Evolutionary conservation across 441 rosid species (phyloP), one percentile per base, ranked within the genome.

Genomic region (Erysimum pusillum): DNA sequence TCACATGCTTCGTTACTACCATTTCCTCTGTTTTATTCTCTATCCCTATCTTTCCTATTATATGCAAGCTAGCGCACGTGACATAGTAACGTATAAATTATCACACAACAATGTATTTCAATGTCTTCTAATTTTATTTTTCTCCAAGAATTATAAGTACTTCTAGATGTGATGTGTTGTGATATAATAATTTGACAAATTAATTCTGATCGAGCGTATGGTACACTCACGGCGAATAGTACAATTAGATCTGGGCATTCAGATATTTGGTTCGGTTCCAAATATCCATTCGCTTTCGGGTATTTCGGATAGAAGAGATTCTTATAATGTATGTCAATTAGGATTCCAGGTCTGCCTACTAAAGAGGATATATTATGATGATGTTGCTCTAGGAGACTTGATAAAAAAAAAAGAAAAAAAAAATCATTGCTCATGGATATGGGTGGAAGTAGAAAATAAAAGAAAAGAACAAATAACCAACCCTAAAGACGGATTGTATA

Each of bases 21-120:
- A 60, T 63, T 56, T 57, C 58, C 65, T 36, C 71, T 77, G 71
- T 77, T 70, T 77, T 76, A 63, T 76, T 69, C 75, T 69, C 58
- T 44, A 22, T 53, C 65, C 22, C 63, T 69, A 15, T 76, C 51
- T 76, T 35, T 44, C 49, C 51, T 69, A 2, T 34, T 20, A n/a
- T 18, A 4, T 59, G 58, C 71, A 54, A n/a, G n/a, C n/a, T n/a
- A 63, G 2, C 25, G 25, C 25, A 2, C 61, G 20, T 69, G 18
- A 34, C 57, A 69, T 68, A 3, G 5, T 51, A 35, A 67, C 28
- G 6, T 39, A 18, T 46, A 15, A 15, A 46, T 7, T n/a, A 46
- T n/a, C n/a, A n/a, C n/a, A 2, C 4, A 14, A 45, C 7, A 15
- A n/a, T 4, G 17, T 14, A 12, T 3, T 41, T 12, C 45, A 41